Evolutionary conservation across 1,139 yeast genomes (phyloP), one percentile per base, ranked within the genome.

Genomic region (Pichia sp.): DNA sequence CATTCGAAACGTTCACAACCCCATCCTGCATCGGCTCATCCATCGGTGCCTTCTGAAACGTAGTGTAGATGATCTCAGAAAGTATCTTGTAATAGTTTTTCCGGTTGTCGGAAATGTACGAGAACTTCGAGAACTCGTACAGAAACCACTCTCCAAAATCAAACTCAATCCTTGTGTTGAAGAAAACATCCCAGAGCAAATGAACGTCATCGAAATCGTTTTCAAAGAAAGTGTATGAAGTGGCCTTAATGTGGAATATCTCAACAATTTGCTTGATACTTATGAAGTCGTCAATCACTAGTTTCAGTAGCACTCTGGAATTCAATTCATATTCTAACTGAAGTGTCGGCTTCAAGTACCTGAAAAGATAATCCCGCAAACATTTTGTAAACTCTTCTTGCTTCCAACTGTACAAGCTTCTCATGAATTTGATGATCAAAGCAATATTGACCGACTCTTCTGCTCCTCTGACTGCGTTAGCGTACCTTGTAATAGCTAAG

Each of bases 241-340:
- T 23, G 1, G 30, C 15, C 16, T 44, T 51, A n/a, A 36, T 30
- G 10, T 47, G 64, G 52, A 61, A 74, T 59, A 56, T 66, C 56
- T 72, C 73, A 6, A 71, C 68, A 2, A 74, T 59, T 5, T 68
- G 62, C 29, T 70, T 67, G 8, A 77, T 53, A 1, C 66, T 59
- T 2, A 74, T 57, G 46, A 77, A 67, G 26, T 72, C 75, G 54
- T 74, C 70, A n/a, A 70, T 57, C 1, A 77, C 61, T 46, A 76
- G 57, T 36, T 54, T 60, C 26, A 63, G 41, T 5, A 68, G 50
- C 19, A 67, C 57, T 36, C 59, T 65, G 43, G 66, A 51, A 53
- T 64, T 62, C 3, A 52, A 30, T 8, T 64, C 68, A 57, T 66
- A 68, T 45, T 69, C 72, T 31, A 69, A 56, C 16, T 68, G 61